A percentile compares a stretch with the other conserved stretches of the same genome.
These are phyloP conservation scores for Coffea canephora DNA, from an alignment of 257 asterid genomes.

Conservation along the genomic window DNA sequence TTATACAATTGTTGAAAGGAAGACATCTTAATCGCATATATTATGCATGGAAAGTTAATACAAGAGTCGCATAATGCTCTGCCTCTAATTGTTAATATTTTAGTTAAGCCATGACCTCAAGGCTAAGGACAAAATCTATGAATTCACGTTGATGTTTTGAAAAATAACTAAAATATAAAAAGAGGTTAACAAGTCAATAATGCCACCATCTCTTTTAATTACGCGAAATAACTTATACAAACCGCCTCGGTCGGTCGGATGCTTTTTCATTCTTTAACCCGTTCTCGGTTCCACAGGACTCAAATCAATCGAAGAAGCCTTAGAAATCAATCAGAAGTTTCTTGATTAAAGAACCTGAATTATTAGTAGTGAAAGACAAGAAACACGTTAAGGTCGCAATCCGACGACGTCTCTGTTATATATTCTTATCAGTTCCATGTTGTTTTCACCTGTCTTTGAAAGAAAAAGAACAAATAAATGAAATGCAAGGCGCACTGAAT, in stretches of 20 bases:
- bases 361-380: background rate
- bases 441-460: background rate
- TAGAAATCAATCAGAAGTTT: background rate
- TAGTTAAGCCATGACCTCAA: background rate
- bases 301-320: background rate
- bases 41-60: background rate
- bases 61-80: background rate
- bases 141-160: too few species aligned
- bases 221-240: background rate
- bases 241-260: background rate
- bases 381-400: background rate
- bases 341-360: background rate
- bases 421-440: background rate
- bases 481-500: background rate
- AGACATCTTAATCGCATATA: background rate
- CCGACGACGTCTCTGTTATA: conserved; percentile 12
- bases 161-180: background rate
- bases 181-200: background rate
- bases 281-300: background rate
- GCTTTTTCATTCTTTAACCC: background rate
- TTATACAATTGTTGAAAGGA: background rate
- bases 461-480: background rate
- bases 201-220: background rate
- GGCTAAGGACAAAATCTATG: background rate
- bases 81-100: background rate